Percentiles rank a stretch among this genome's conserved stretches.
These are phyloP conservation scores for Andrographis paniculata DNA, from an alignment of 305 asterid species.

Conservation along the genomic window DNA sequence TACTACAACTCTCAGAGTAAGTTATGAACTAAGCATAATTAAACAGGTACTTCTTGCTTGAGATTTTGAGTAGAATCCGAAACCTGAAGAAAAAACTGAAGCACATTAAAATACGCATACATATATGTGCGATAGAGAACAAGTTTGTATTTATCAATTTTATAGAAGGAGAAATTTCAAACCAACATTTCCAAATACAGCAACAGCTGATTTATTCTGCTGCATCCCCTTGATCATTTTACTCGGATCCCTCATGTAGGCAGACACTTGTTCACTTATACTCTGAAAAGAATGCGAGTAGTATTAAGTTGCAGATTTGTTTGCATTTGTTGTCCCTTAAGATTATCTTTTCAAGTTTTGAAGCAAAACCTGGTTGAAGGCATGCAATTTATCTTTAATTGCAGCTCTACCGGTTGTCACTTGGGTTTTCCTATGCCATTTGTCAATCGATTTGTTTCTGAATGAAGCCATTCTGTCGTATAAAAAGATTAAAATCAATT, in stretches of 20 bases:
- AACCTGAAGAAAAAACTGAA: slow-evolving; percentile 38
- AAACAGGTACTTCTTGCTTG: slow-evolving; percentile 43
- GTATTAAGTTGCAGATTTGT: slow-evolving; percentile 23
- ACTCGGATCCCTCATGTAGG: slow-evolving; percentile 95
- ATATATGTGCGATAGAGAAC: slow-evolving; percentile 5
- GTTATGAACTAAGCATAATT: not conserved
- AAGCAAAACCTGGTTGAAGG: slow-evolving; percentile 83
- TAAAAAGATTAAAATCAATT: slow-evolving; percentile 13
- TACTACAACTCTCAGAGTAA: too few relatives aligned
- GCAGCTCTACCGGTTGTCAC: slow-evolving; percentile 96
- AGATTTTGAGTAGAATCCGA: slow-evolving; percentile 29
- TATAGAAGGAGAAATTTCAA: too few relatives aligned
- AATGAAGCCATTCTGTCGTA: slow-evolving; percentile 60
- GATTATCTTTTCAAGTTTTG: slow-evolving; percentile 10
- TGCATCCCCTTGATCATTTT: slow-evolving; percentile 94
- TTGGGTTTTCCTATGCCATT: slow-evolving; percentile 95
- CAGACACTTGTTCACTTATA: slow-evolving; percentile 83
- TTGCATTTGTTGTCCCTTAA: slow-evolving; percentile 11
- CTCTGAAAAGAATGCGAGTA: slow-evolving; percentile 42
- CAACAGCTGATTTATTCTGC: slow-evolving; percentile 62
- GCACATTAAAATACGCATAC: slow-evolving; percentile 15
- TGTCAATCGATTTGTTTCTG: slow-evolving; percentile 82
- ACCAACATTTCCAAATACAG: slow-evolving; percentile 86
- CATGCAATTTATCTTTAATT: slow-evolving; percentile 78
- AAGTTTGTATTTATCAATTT: slow-evolving; percentile 6